Base-by-base conservation (phyloP, 2,329 filamentous ascomycete genomes). In the Cercospora sp. region DNA sequence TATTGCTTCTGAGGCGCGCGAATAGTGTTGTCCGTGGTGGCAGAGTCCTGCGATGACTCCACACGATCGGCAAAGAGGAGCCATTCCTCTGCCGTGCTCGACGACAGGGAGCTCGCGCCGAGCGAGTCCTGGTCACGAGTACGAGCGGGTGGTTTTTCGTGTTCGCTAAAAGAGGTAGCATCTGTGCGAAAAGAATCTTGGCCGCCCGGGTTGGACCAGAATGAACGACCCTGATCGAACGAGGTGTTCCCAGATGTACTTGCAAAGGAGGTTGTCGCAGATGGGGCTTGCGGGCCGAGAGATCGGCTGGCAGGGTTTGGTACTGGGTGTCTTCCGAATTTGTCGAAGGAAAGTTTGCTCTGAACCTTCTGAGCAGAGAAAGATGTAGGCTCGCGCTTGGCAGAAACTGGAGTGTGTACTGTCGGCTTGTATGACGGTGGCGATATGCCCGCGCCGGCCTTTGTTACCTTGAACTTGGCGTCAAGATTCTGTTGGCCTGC, bases 111-210 rank as follows among this genome's bases (percentile, higher is more conserved):
- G 66, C 24, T 66, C 61, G 28, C 63, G 45, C 53, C 64, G 2
- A 61, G 8, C 12, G 59, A 61, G 5, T 61, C 34, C n/a, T 51
- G 26, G 2, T 61, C 59, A 16, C 55, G 43, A 16, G 5, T 57
- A 6, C 34, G 32, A 12, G 30, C 5, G 6, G 63, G 21, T 12
- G 69, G 60, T 43, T 28, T 34, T 24, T 10, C 26, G 26, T 66
- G 63, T 8, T 66, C 63, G 21, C 65, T 68, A 16, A 72, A 70
- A 2, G 70, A 72, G 0, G 70, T 72, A 2, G 61, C 62, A 21
- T 65, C 67, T 21, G 72, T 73, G 1, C 68, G 55, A 3, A 26
- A 49, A 7, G 63, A 66, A 6, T 51, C 51, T 16, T 61, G 61
- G 8, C 68, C 69, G n/a, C 26, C 66, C 16, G 49, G 61, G 43